Evolutionary conservation across 2,329 filamentous ascomycete species (phyloP), one percentile per base, ranked within the genome.

Genomic region (Apiospora marii): DNA sequence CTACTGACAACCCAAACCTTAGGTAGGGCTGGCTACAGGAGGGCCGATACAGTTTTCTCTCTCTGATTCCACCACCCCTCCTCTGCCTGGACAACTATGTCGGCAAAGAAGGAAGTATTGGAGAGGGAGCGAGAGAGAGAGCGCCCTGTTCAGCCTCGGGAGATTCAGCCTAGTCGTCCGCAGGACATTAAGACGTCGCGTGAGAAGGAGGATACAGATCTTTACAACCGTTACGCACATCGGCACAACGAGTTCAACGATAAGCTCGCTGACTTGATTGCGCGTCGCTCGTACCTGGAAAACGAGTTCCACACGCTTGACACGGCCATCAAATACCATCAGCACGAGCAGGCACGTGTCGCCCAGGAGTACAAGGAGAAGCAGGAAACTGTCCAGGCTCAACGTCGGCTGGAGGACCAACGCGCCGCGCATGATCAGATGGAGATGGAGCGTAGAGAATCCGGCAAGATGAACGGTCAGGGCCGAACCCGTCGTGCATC

Each of bases 361-460:
- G 74, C 58, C 5, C 73, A 75, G 1, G 76, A 78, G 14, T 79
- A 75, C 51, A 77, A 81, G 19, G 72, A 70, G 0, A 74, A 48
- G 49, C 70, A 70, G 51, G 46, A 64, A 10, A 58, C 34, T n/a
- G 67, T 79, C 27, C n/a, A 48, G 16, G 68, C 72, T 1, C 70
- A 75, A 49, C 78, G 78, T 19, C 74, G 70, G 44, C 75, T 76
- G 5, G 78, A 80, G 41, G 80, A 81, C 51, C 71, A 61, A 14
- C 72, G 71, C 14, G 77, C 76, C 58, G 73, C 58, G 12, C 34
- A 64, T n/a, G 58, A 64, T 19, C 58, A 64, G 58, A 64, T 64
- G 58, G 58, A 64, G 34, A 34, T 64, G 58, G 58, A 64, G 12
- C 58, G 58, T 34, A 64, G 58, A 41, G 58, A 64, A 12, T 37